A percentile compares a stretch with the other conserved stretches of the same genome.
These are phyloP conservation scores for Incumbomyces delicatus DNA, from an alignment of 2,329 filamentous ascomycete species.

Conservation along the genomic window DNA sequence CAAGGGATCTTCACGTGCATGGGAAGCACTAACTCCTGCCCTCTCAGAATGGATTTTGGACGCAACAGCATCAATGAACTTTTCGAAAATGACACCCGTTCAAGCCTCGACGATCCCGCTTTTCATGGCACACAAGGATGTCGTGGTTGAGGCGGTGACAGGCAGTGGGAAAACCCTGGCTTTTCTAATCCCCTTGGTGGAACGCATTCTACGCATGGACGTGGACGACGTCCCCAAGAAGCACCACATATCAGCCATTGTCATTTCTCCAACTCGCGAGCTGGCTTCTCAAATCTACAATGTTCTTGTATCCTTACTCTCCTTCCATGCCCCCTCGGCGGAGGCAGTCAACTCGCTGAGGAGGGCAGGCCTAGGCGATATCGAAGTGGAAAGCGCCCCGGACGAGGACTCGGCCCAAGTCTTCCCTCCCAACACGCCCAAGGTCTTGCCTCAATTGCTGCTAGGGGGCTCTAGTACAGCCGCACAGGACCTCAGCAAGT, in stretches of 20 bases:
- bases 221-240: constrained; percentile 75
- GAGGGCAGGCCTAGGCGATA: constrained; percentile 19
- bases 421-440: constrained; percentile 33
- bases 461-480: constrained; percentile 74
- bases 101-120: constrained; percentile 84
- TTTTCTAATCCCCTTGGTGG: constrained; percentile 73
- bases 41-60: constrained; percentile 78
- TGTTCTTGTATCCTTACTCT: constrained; percentile 65
- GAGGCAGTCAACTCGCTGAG: constrained; percentile 33
- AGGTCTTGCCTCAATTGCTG: constrained; percentile 74
- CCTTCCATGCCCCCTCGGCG: constrained; percentile 73
- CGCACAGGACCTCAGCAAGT: constrained; percentile 76
- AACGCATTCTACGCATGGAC: constrained; percentile 61
- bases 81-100: constrained; percentile 82
- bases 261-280: constrained; percentile 87
- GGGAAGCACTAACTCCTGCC: constrained; percentile 60
- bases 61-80: constrained; percentile 74
- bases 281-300: constrained; percentile 82
- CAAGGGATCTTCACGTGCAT: constrained; percentile 46
- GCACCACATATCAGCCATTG: constrained; percentile 80
- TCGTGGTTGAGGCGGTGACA: constrained; percentile 86
- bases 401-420: constrained; percentile 8
- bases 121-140: constrained; percentile 82
- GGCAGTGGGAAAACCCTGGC: constrained; percentile 84
- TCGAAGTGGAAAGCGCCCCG: constrained; percentile 25